phyloP scores from a whole-genome alignment of 1,284 basidiomycete genomes.

The Heterobasidion annosum region DNA sequence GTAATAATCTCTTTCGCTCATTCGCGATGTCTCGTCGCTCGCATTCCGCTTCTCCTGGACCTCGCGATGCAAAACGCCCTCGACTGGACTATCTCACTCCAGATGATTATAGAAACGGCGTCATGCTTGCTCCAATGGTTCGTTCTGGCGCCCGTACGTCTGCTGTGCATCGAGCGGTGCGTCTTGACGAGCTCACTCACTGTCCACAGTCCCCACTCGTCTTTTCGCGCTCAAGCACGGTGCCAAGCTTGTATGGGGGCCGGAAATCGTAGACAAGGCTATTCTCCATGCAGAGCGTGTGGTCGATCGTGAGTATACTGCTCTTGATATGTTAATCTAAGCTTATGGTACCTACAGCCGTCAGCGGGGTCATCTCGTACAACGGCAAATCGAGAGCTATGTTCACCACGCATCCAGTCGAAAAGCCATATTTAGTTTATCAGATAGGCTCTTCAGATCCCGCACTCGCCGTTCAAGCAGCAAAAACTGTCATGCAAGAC shows the following conservation, averaged over 20 bases:
- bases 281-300: slow-evolving; percentile 80
- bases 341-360: slow-evolving; percentile 34
- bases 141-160: slow-evolving; percentile 79
- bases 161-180: neutral
- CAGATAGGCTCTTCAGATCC: slow-evolving; percentile 92
- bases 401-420: slow-evolving; percentile 90
- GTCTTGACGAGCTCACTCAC: slow-evolving; percentile 3
- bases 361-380: slow-evolving; percentile 87
- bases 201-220: slow-evolving; percentile 63
- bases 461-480: slow-evolving; percentile 86
- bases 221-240: slow-evolving; percentile 89
- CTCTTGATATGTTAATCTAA: neutral
- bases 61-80: slow-evolving; percentile 42
- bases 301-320: slow-evolving; percentile 65
- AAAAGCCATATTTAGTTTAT: slow-evolving; percentile 85
- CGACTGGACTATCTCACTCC: slow-evolving; percentile 47
- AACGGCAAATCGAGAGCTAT: slow-evolving; percentile 76
- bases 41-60: slow-evolving; percentile 36
- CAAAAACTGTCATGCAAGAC: slow-evolving; percentile 80
- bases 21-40: slow-evolving; percentile 44
- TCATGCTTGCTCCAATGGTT: slow-evolving; percentile 94
- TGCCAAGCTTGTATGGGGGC: slow-evolving; percentile 93
- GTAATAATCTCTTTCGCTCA: neutral
- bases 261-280: slow-evolving; percentile 95
- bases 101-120: slow-evolving; percentile 70